A percentile compares a stretch with the other conserved stretches of the same genome.
phyloP scores from a whole-genome alignment of 495 filamentous ascomycete species.

The Talaromyces thailandensis region DNA sequence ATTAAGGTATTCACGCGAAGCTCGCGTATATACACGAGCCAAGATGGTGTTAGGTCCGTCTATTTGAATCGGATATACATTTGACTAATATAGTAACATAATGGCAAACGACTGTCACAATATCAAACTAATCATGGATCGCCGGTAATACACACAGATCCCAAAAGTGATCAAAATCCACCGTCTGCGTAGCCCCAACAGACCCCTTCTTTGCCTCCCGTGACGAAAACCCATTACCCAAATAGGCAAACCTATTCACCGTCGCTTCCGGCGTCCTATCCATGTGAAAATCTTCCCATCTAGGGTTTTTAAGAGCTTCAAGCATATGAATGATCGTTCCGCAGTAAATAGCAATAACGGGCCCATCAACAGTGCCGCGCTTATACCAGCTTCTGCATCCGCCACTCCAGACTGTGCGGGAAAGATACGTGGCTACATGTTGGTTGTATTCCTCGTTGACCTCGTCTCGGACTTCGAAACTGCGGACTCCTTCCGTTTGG shows the following conservation, averaged over 20 bases:
- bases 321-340: not conserved
- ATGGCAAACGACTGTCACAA: not conserved
- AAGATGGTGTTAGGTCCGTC: too few species aligned
- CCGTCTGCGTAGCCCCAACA: not conserved
- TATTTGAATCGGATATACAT: too few species aligned
- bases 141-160: not conserved
- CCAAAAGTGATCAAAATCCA: not conserved
- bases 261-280: not conserved
- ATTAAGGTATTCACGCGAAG: too few species aligned
- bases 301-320: not conserved
- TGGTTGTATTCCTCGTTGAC: not conserved
- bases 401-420: not conserved
- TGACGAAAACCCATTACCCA: not conserved
- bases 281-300: not conserved
- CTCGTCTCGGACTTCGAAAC: not conserved
- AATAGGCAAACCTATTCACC: not conserved
- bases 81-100: not conserved
- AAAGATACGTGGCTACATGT: not conserved
- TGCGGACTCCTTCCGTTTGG: constrained; percentile 20
- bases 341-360: not conserved
- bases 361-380: not conserved
- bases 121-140: not conserved
- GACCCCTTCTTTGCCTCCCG: not conserved
- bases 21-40: too few species aligned
- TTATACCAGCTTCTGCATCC: not conserved